A percentile compares a stretch with the other conserved stretches of the same genome.
These are phyloP conservation scores for Vararia minispora DNA, from an alignment of 768 basidiomycete genomes.

Conservation along the genomic window DNA sequence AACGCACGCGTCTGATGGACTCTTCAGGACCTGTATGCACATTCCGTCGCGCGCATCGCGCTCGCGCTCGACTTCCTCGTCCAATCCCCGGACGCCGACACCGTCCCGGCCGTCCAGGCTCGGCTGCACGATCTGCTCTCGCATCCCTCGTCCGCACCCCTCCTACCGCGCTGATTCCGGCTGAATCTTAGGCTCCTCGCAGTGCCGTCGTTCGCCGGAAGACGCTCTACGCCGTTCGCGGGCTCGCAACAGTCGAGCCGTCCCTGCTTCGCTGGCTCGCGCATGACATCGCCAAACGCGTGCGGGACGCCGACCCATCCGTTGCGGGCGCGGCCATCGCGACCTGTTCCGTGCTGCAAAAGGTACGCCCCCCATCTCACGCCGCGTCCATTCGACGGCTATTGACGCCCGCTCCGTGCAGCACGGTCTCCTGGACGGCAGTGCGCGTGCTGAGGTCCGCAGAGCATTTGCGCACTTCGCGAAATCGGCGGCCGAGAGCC, in stretches of 20 bases:
- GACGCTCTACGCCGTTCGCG: constrained; percentile 7
- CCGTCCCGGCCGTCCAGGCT: constrained; percentile 65
- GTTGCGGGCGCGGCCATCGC: constrained; percentile 8
- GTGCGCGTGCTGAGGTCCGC: constrained; percentile 1
- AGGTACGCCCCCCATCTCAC: constrained; percentile 2
- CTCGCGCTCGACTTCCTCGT: constrained; percentile 66
- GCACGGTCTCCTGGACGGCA: constrained; percentile 8
- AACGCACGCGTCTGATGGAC: not conserved
- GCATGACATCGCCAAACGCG: constrained; percentile 7
- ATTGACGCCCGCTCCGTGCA: constrained; percentile 1
- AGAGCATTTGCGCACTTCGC: constrained; percentile 1
- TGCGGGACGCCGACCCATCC: constrained; percentile 9
- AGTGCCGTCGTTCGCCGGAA: constrained; percentile 5
- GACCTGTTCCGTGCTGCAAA: constrained; percentile 6
- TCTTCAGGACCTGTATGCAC: constrained; percentile 62
- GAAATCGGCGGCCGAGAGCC: constrained; percentile 1
- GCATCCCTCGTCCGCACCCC: constrained; percentile 64
- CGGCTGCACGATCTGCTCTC: constrained; percentile 55
- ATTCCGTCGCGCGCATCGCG: constrained; percentile 43
- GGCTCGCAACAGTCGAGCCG: constrained; percentile 7
- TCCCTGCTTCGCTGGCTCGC: constrained; percentile 5
- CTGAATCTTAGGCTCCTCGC: not conserved
- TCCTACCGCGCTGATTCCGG: constrained; percentile 3
- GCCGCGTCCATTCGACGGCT: no score
- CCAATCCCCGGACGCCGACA: constrained; percentile 46